Base-by-base conservation (phyloP, 768 basidiomycete species). In the Gymnopilus junonius region DNA sequence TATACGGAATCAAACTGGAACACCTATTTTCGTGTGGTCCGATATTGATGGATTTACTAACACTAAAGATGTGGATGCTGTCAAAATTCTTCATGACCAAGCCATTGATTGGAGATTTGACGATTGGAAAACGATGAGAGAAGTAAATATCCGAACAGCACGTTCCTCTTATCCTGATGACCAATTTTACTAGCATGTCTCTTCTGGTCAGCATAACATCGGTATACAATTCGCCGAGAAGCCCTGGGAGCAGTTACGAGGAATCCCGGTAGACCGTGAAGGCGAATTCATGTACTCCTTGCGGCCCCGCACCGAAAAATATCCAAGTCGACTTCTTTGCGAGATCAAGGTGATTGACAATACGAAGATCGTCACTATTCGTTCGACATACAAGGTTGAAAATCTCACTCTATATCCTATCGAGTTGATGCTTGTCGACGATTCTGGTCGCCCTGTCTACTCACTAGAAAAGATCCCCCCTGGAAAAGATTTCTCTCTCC, bases 41-140 rank as follows among this genome's bases (percentile, higher is more conserved):
- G 95, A 97, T 66, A 73, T 83, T 20, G 91, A 93, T 51, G 84
- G 84, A 35, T 83, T 69, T 67, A 66, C 74, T 25, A 78, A 76
- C 58, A 73, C 77, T 14, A 83, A 82, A 48, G 84, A 87, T 61
- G 73, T 79, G 2, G 80, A 80, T 31, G 79, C 83, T 31, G 81
- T 87, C 43, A 86, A 88, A 68, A 77, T 99, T 37, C 78, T 85
- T 20, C 85, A 94, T 66, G 90, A 91, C 37, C 84, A 93, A 69
- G 87, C 83, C 8, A 80, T 93, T 4, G 96, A 98, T 60, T 99
- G 97, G 97, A 84, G 97, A 59, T 98, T 99, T 70, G 95, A 98
- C 72, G 96, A 99, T 70, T 95, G 94, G 91, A 91, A 90, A 73
- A 91, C 90, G 4, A 89, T 93, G 80, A 88, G 97, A 72, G 97